Evolutionary conservation across 2,329 filamentous ascomycete genomes (phyloP).

Genomic region (Paecilomyces formosus): DNA sequence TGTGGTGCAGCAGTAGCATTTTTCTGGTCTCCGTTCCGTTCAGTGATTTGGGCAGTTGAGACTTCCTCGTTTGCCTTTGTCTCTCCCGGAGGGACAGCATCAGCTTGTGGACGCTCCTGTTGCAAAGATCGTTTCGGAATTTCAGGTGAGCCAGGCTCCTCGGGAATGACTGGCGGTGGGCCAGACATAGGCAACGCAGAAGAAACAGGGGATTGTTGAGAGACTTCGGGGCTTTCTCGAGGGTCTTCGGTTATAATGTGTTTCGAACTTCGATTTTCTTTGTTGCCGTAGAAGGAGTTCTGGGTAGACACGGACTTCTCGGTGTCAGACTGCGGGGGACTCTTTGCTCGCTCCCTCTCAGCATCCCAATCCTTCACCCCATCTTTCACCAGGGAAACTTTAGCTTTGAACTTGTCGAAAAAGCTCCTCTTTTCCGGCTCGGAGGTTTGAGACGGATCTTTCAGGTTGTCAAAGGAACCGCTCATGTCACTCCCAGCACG

Average conservation of each 20-base stretch:
- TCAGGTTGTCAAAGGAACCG: slow-evolving; percentile 16
- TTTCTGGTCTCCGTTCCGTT: not conserved
- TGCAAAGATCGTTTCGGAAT: not conserved
- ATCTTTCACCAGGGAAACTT: slow-evolving; percentile 47
- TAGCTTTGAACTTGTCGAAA: slow-evolving; percentile 59
- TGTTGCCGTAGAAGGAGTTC: slow-evolving; percentile 26
- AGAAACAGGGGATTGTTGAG: slow-evolving; percentile 19
- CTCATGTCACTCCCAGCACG: slow-evolving; percentile 32
- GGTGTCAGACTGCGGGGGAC: slow-evolving; percentile 36
- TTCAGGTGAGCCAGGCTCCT: slow-evolving; percentile 16
- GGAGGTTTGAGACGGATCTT: slow-evolving; percentile 15
- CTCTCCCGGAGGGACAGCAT: not conserved
- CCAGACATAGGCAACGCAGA: slow-evolving; percentile 20
- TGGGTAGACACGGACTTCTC: slow-evolving; percentile 25
- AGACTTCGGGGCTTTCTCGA: slow-evolving; percentile 11
- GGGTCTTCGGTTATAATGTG: slow-evolving; percentile 9
- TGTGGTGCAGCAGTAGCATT: not conserved
- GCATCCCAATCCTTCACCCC: slow-evolving; percentile 49
- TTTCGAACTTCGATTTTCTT: slow-evolving; percentile 13
- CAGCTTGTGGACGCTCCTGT: not conserved
- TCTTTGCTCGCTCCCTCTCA: slow-evolving; percentile 47
- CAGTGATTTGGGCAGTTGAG: not conserved
- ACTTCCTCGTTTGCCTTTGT: not conserved
- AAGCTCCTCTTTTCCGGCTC: slow-evolving; percentile 52
- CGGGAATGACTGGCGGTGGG: slow-evolving; percentile 24